phyloP scores from a whole-genome alignment of 2,329 filamentous ascomycete genomes.

The Beauveria scarabaeidicola region DNA sequence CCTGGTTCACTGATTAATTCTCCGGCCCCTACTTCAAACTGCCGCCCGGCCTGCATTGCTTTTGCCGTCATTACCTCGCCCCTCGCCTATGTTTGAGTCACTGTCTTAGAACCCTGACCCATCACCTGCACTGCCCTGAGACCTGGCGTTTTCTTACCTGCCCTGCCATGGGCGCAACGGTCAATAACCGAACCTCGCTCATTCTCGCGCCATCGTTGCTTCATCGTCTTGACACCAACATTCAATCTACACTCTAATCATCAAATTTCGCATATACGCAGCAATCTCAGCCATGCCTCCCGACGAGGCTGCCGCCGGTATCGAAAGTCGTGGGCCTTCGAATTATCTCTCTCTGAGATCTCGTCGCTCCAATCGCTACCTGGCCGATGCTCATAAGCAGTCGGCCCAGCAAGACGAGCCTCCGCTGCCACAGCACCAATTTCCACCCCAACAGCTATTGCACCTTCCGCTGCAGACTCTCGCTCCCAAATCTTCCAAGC shows the following conservation, averaged over 20 bases:
- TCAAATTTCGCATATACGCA: not conserved
- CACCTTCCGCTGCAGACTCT: not conserved
- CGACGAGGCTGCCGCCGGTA: slow-evolving; percentile 1
- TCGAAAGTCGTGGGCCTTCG: slow-evolving; percentile 4
- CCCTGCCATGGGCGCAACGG: slow-evolving; percentile 4
- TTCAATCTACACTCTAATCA: not conserved
- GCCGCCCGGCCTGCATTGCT: not conserved
- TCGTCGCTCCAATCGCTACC: slow-evolving; percentile 1
- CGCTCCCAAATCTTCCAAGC: not conserved
- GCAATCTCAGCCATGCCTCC: slow-evolving; percentile 1
- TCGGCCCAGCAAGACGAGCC: not conserved
- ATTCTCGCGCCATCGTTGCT: not conserved
- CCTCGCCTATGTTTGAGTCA: slow-evolving; percentile 10
- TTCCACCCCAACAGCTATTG: not conserved
- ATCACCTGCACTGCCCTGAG: not conserved
- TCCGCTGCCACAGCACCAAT: not conserved
- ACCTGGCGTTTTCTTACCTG: slow-evolving; percentile 2
- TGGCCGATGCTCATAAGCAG: slow-evolving; percentile 3
- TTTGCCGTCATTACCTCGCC: not conserved
- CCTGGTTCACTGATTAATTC: not conserved
- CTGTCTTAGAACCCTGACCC: slow-evolving; percentile 5
- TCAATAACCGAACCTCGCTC: slow-evolving; percentile 3
- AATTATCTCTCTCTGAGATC: slow-evolving; percentile 11
- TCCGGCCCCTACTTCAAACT: not conserved
- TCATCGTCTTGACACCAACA: not conserved